Evolutionary conservation across 805 yeast species (phyloP).

Genomic region (Clavispora santaluciae): DNA sequence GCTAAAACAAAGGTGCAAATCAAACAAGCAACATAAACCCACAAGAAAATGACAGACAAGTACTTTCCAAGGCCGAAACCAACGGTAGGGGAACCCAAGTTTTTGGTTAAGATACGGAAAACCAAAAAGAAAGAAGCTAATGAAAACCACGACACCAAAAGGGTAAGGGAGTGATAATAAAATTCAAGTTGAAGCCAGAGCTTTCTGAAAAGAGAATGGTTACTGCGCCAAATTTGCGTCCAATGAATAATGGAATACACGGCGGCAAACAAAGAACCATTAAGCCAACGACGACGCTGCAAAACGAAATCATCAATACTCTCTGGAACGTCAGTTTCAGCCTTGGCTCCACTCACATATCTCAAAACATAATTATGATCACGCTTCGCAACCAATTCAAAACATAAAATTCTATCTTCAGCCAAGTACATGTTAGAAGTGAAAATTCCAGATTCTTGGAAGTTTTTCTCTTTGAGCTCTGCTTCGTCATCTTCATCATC

Average conservation of each 20-base stretch:
- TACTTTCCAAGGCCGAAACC: slow-evolving; percentile 70
- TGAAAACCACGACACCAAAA: slow-evolving; percentile 87
- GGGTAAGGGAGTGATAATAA: slow-evolving; percentile 74
- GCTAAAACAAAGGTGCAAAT: slow-evolving; percentile 84
- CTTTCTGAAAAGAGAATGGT: slow-evolving; percentile 78
- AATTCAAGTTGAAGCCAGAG: slow-evolving; percentile 81
- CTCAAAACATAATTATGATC: slow-evolving; percentile 83
- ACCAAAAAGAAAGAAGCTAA: slow-evolving; percentile 88
- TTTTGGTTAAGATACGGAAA: slow-evolving; percentile 77
- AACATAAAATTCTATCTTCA: slow-evolving; percentile 92
- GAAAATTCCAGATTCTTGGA: slow-evolving; percentile 61
- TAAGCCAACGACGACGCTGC: slow-evolving; percentile 97
- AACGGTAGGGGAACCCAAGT: slow-evolving; percentile 60
- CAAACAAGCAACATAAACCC: slow-evolving; percentile 79
- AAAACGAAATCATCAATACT: slow-evolving; percentile 89
- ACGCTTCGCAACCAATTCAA: slow-evolving; percentile 89
- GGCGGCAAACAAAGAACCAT: slow-evolving; percentile 97
- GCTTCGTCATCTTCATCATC: slow-evolving; percentile 32
- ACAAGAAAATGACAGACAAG: slow-evolving; percentile 71
- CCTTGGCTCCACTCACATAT: slow-evolving; percentile 88
- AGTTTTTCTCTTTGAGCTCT: slow-evolving; percentile 30
- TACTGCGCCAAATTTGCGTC: slow-evolving; percentile 82
- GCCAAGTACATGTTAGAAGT: slow-evolving; percentile 96
- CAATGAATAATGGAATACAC: slow-evolving; percentile 82
- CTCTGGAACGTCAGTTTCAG: slow-evolving; percentile 97